These are phyloP conservation scores for Salix exigua DNA, from an alignment of 345 rosid genomes.

Conservation along the genomic window DNA sequence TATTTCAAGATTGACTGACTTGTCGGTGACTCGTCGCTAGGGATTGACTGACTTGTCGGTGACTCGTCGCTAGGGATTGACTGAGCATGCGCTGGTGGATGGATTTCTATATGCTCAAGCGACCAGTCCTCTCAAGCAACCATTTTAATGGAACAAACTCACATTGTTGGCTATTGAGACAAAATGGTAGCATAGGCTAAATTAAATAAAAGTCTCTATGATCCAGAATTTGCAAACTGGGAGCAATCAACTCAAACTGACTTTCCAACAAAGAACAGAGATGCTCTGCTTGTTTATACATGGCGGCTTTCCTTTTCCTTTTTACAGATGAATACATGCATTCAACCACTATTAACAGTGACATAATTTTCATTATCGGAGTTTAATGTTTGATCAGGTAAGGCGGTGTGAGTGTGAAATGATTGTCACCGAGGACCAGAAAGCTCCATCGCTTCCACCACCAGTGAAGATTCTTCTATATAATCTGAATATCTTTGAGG, in stretches of 20 bases:
- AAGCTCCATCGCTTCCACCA: constrained; percentile 93
- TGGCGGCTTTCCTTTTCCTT: constrained; percentile 17
- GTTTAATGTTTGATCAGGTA: neutral
- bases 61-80: too few relatives aligned
- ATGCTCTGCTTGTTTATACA: constrained; percentile 23
- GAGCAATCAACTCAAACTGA: constrained; percentile 10
- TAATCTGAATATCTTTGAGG: constrained; percentile 61
- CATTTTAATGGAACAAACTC: too few relatives aligned
- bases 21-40: too few relatives aligned
- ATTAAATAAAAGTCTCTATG: neutral
- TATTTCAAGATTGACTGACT: too few relatives aligned
- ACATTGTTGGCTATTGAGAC: neutral
- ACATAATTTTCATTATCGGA: constrained; percentile 8
- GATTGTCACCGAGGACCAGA: constrained; percentile 76
- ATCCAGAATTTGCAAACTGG: neutral
- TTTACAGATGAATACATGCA: constrained; percentile 52
- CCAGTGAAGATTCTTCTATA: constrained; percentile 87
- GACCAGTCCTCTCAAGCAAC: too few relatives aligned
- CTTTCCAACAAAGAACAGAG: constrained; percentile 14
- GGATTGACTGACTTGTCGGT: too few relatives aligned
- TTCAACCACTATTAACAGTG: constrained; percentile 29
- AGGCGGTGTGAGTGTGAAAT: neutral
- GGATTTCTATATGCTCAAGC: too few relatives aligned
- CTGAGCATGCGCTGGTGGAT: too few relatives aligned
- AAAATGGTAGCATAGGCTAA: neutral